phyloP scores from a whole-genome alignment of 2,329 filamentous ascomycete species.

The Nemania sp. region DNA sequence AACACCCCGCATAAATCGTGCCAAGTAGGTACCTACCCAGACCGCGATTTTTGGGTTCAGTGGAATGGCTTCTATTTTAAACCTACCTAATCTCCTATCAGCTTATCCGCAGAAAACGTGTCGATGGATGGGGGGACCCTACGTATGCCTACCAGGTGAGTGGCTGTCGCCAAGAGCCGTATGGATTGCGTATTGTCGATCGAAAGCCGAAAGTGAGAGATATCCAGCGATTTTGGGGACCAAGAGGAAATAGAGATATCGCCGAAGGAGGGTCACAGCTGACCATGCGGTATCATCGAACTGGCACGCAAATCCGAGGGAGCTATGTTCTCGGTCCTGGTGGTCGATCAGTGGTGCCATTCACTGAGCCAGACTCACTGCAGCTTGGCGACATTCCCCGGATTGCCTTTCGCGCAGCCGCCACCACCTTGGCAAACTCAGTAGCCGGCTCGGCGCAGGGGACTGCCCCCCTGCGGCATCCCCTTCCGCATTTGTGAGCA shows the following conservation, averaged over 20 bases:
- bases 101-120: slow-evolving; percentile 25
- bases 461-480: slow-evolving; percentile 14
- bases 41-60: neutral
- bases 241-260: slow-evolving; percentile 24
- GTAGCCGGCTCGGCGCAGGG: slow-evolving; percentile 34
- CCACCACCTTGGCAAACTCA: slow-evolving; percentile 37
- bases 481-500: slow-evolving; percentile 20
- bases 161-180: slow-evolving; percentile 29
- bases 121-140: slow-evolving; percentile 10
- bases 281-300: slow-evolving; percentile 8
- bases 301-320: slow-evolving; percentile 17
- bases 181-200: slow-evolving; percentile 17
- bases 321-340: slow-evolving; percentile 22
- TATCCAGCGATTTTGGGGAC: slow-evolving; percentile 1
- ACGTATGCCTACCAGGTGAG: neutral
- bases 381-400: slow-evolving; percentile 37
- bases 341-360: slow-evolving; percentile 32
- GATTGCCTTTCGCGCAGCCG: slow-evolving; percentile 31
- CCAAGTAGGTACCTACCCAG: neutral
- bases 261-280: slow-evolving; percentile 28
- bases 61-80: slow-evolving; percentile 21
- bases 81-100: slow-evolving; percentile 15
- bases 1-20: neutral
- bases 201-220: slow-evolving; percentile 1
- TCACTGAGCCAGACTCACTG: slow-evolving; percentile 31